A percentile compares a stretch with the other conserved stretches of the same genome.
phyloP scores from a whole-genome alignment of 352 stramenopile genomes.

The Phytopythium chamaehyphon region DNA sequence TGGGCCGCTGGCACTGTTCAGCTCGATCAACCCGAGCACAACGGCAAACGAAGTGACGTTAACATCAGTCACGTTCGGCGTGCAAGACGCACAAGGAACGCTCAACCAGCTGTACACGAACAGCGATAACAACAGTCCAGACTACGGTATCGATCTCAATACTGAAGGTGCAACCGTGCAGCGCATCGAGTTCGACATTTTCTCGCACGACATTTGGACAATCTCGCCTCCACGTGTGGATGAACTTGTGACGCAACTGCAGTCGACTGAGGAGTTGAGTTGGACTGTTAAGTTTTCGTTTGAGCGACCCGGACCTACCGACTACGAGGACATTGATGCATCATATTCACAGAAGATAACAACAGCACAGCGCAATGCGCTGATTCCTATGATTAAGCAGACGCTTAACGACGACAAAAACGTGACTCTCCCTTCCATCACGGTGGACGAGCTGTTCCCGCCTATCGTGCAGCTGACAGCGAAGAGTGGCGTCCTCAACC shows the following conservation, averaged over 20 bases:
- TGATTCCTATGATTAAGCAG: constrained; percentile 78
- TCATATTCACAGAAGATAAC: constrained; percentile 49
- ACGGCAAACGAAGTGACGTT: constrained; percentile 61
- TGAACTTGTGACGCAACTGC: constrained; percentile 60
- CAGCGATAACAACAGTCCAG: constrained; percentile 66
- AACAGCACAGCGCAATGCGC: constrained; percentile 45
- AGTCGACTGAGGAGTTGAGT: constrained; percentile 61
- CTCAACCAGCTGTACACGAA: constrained; percentile 75
- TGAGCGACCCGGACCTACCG: constrained; percentile 48
- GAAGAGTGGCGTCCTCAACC: constrained; percentile 46
- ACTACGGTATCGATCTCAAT: constrained; percentile 50
- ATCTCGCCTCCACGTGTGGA: constrained; percentile 71
- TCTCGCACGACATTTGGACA: constrained; percentile 70
- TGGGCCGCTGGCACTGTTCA: constrained; percentile 77
- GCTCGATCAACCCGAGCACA: constrained; percentile 83
- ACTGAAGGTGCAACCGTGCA: constrained; percentile 76
- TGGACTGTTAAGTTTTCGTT: constrained; percentile 78
- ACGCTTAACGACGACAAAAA: constrained; percentile 24
- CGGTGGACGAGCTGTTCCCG: constrained; percentile 47
- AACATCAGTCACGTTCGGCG: constrained; percentile 59
- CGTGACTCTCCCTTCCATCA: constrained; percentile 36
- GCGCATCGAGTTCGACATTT: constrained; percentile 73
- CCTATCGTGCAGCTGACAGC: constrained; percentile 72
- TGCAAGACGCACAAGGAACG: constrained; percentile 70
- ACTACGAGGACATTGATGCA: constrained; percentile 54